Percentiles rank a stretch among this genome's conserved stretches.
Evolutionary conservation across 192 early-diverging fungal genomes (phyloP).

Genomic region (Jimgerdemannia flammicorona): DNA sequence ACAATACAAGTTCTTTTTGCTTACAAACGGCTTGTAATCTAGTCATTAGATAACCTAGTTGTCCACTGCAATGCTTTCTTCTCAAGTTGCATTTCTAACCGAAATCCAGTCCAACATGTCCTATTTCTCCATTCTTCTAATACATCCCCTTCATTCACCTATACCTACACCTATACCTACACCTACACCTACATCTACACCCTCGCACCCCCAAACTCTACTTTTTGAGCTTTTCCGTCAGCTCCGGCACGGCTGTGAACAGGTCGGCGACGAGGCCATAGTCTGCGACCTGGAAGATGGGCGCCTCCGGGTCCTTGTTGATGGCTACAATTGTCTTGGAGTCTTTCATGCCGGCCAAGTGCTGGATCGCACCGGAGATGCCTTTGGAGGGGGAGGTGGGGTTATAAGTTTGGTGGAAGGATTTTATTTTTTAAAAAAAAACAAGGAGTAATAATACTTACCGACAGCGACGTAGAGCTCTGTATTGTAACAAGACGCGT

Average conservation of each 20-base stretch:
- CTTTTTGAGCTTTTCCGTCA: slow-evolving; percentile 82
- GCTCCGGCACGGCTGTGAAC: slow-evolving; percentile 89
- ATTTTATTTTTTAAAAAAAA: too few relatives aligned
- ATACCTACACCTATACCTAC: neutral
- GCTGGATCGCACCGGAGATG: slow-evolving; percentile 97
- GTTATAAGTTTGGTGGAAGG: too few relatives aligned
- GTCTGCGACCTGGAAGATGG: slow-evolving; percentile 98
- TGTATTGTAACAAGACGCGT: slow-evolving; percentile 6
- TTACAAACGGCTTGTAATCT: too few relatives aligned
- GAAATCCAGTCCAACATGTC: too few relatives aligned
- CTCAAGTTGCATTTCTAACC: too few relatives aligned
- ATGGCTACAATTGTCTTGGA: slow-evolving; percentile 98
- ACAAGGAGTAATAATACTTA: slow-evolving; percentile 7
- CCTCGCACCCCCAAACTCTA: neutral
- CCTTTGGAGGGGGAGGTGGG: slow-evolving; percentile 13
- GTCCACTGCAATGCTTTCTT: too few relatives aligned
- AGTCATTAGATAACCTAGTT: too few relatives aligned
- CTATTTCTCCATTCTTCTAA: too few relatives aligned
- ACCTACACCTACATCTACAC: neutral
- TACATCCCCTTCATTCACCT: neutral
- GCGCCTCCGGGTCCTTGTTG: slow-evolving; percentile 98
- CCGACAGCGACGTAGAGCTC: slow-evolving; percentile 93
- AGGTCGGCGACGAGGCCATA: slow-evolving; percentile 95
- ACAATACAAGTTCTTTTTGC: too few relatives aligned
- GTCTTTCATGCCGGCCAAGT: slow-evolving; percentile 99